Base-by-base conservation (phyloP, 257 asterid species). In the Echites panduratus region DNA sequence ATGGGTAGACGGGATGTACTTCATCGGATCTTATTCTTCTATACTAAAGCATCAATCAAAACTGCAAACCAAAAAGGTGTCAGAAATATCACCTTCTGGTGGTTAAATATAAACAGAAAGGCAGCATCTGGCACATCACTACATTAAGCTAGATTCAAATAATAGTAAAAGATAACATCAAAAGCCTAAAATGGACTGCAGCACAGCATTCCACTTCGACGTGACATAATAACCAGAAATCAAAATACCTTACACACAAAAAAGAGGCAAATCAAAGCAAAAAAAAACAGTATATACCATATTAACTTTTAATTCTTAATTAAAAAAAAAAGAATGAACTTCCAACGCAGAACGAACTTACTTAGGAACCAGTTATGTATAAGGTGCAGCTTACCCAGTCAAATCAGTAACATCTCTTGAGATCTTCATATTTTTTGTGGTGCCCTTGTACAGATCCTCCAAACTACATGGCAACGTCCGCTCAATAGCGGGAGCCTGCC, bases 401-500 rank as follows among this genome's bases (percentile, higher is more conserved):
- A 85, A 45, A 71, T 89, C 95, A 16, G 63, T 40, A 26, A 79
- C 84, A 76, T 89, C 92, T 77, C 95, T 76, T 19, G 95, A 89
- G 73, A 89, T 89, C 85, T 85, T 89, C 92, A 89, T 89, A 88
- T 89, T 89, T 76, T 87, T 89, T 9, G 86, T 73, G 59, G 92
- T 83, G 65, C 95, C 95, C 81, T 84, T 89, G 44, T 85, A 89
- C n/a, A n/a, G n/a, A n/a, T n/a, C n/a, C n/a, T n/a, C n/a, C n/a
- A n/a, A n/a, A n/a, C n/a, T n/a, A n/a, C 79, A 89, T 3, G 82
- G 89, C 79, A 89, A 66, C 4, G 68, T 77, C 53, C 86, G 79
- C 76, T 89, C 95, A 64, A 89, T 85, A 0, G 90, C 82, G 0
- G 90, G 82, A 0, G 89, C 92, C 74, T 87, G 87, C 43, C 87